Percentiles rank a stretch among this genome's conserved stretches.
Evolutionary conservation across 371 early-diverging fungal species (phyloP).

Genomic region (Nosema muscidifuracis): DNA sequence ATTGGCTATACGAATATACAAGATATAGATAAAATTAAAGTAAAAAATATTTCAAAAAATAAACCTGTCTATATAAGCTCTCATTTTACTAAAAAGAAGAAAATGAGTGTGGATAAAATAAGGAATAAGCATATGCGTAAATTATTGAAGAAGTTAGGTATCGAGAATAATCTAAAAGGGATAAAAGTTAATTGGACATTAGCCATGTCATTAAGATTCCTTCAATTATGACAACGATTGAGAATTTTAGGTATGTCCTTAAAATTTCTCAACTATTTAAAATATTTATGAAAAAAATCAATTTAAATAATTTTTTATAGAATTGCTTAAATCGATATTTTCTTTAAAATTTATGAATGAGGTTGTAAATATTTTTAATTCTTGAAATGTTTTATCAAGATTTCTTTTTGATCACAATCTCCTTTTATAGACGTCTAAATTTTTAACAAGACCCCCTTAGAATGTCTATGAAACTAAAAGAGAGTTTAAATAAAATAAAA

Average conservation of each 20-base stretch:
- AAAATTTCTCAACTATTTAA: too few relatives aligned
- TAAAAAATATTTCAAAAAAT: background rate
- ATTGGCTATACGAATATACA: background rate
- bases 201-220: background rate
- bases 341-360: too few relatives aligned
- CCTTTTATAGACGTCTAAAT: too few relatives aligned
- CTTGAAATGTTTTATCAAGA: too few relatives aligned
- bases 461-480: slow-evolving; percentile 3
- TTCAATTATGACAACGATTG: too few relatives aligned
- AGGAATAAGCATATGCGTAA: background rate
- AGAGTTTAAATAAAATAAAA: slow-evolving; percentile 6
- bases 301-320: too few relatives aligned
- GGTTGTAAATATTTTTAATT: too few relatives aligned
- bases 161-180: background rate
- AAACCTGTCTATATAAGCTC: background rate
- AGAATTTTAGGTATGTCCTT: slow-evolving; percentile 5
- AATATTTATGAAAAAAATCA: too few relatives aligned
- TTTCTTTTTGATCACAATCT: too few relatives aligned
- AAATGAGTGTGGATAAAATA: background rate
- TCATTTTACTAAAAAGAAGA: background rate
- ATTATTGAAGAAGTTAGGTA: background rate
- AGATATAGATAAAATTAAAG: slow-evolving; percentile 6
- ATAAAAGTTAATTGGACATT: background rate
- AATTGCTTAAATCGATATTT: too few relatives aligned
- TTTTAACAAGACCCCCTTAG: too few relatives aligned